Percentiles rank a stretch among this genome's conserved stretches.
phyloP scores from a whole-genome alignment of 306 rosid species.

The Cucurbita moschata region DNA sequence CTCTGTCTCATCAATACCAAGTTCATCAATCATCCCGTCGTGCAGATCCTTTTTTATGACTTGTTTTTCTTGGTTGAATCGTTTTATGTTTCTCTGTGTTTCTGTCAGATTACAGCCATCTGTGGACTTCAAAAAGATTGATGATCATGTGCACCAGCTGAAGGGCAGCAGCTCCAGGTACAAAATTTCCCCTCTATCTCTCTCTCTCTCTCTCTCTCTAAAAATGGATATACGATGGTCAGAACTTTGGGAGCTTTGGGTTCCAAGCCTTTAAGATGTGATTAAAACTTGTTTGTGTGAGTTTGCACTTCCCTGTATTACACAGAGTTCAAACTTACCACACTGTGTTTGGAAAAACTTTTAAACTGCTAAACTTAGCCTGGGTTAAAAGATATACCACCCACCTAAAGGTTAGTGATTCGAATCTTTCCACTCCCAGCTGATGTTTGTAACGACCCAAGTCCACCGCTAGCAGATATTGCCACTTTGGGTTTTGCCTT shows the following conservation, averaged over 20 bases:
- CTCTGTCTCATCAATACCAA: background rate
- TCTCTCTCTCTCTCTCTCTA: background rate
- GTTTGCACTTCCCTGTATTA: background rate
- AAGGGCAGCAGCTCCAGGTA: constrained; percentile 99
- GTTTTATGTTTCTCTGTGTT: background rate
- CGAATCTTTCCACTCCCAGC: background rate
- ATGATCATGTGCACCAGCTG: constrained; percentile 90
- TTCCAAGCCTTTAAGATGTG: background rate
- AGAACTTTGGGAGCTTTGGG: background rate
- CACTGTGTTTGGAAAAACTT: background rate
- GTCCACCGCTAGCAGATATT: too few species aligned
- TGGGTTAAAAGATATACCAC: background rate
- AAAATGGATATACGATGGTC: background rate
- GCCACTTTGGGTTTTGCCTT: too few species aligned
- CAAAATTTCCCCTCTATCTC: background rate
- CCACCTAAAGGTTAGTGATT: background rate
- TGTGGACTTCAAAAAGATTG: constrained; percentile 78
- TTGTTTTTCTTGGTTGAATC: background rate
- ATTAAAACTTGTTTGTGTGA: background rate
- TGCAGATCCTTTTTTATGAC: constrained; percentile 8
- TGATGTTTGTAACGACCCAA: background rate
- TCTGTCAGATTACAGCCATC: constrained; percentile 44
- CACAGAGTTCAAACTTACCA: background rate
- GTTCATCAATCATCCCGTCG: background rate
- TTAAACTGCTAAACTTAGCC: background rate